Evolutionary conservation across 768 basidiomycete species (phyloP), one percentile per base, ranked within the genome.

Genomic region (Filobasidium wieringae): DNA sequence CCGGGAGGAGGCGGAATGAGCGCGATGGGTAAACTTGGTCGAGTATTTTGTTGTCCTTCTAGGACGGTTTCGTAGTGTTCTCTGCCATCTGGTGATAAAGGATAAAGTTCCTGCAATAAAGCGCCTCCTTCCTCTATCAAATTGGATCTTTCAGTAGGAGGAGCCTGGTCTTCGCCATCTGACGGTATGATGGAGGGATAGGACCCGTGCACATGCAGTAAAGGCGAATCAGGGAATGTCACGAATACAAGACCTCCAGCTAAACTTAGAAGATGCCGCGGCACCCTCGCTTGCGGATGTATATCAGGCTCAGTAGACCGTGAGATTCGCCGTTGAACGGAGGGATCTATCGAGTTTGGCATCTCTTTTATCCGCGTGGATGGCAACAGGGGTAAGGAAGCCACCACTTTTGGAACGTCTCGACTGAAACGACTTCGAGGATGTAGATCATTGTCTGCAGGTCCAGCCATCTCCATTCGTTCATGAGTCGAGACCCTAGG

Each of bases 1-100:
- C 72, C 70, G 5, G 72, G 72, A 4, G 72, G 72, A 7, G 72
- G 72, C 24, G 72, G 72, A 14, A 73, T 69, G 41, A 73, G 63
- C 17, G 70, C 72, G 3, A 73, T 39, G 9, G 68, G 66, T 19
- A n/a, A n/a, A n/a, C n/a, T n/a, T 47, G 51, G 7, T 58, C 55
- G 6, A 53, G 45, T 7, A 22, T 1, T 49, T 7, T 1, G 26
- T 41, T 43, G 19, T 47, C 3, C 9, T 39, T 29, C 5, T 37
- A 37, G 53, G 24, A 4, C 41, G 17, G 39, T 27, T 7, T 31
- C 34, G 15, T 29, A 6, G 7, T 51, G 41, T 11, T n/a, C 26
- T 22, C 41, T 7, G 2, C 33, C 19, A 14, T 19, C 27, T 24
- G 12, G 32, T n/a, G n/a, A n/a, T n/a, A n/a, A n/a, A n/a, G n/a